These are phyloP conservation scores for Sphaerostilbella broomeana DNA, from an alignment of 2,329 filamentous ascomycete genomes.

Conservation along the genomic window DNA sequence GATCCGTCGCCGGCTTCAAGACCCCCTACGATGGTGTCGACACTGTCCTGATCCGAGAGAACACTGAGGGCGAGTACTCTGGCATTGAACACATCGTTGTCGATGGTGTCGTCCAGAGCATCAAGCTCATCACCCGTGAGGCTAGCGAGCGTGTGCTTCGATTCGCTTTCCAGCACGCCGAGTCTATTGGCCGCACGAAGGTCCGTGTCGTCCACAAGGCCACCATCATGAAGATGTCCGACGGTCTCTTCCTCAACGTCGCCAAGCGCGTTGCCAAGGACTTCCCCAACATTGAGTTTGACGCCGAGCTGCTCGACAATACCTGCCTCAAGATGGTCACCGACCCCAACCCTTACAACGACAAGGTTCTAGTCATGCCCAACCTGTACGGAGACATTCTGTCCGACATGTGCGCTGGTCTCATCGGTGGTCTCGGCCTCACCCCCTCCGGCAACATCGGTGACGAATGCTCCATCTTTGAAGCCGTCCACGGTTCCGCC, in stretches of 20 bases:
- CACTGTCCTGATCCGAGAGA: slow-evolving; percentile 96
- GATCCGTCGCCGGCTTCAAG: slow-evolving; percentile 95
- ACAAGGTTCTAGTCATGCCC: slow-evolving; percentile 97
- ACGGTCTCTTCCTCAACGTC: slow-evolving; percentile 92
- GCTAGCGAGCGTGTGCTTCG: slow-evolving; percentile 92
- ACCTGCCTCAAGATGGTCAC: slow-evolving; percentile 98
- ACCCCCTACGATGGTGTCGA: slow-evolving; percentile 96
- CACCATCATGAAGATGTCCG: slow-evolving; percentile 99
- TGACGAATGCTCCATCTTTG: slow-evolving; percentile 99
- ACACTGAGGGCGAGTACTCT: slow-evolving; percentile 99
- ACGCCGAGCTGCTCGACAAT: slow-evolving; percentile 97
- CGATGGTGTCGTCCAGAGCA: slow-evolving; percentile 96
- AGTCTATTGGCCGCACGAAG: slow-evolving; percentile 90
- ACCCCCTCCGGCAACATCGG: slow-evolving; percentile 98
- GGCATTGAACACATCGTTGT: slow-evolving; percentile 98
- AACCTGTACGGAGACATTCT: slow-evolving; percentile 99
- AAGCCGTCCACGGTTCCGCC: slow-evolving; percentile 95
- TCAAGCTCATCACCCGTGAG: slow-evolving; percentile 97
- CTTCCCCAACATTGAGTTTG: slow-evolving; percentile 92
- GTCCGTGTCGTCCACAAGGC: slow-evolving; percentile 98
- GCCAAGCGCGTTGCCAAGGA: slow-evolving; percentile 85
- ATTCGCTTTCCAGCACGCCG: slow-evolving; percentile 97
- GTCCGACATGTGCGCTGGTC: slow-evolving; percentile 97
- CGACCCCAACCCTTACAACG: slow-evolving; percentile 93
- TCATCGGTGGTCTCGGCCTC: slow-evolving; percentile 94